phyloP scores from a whole-genome alignment of 2,329 filamentous ascomycete genomes.

The Aspergillus sp. region DNA sequence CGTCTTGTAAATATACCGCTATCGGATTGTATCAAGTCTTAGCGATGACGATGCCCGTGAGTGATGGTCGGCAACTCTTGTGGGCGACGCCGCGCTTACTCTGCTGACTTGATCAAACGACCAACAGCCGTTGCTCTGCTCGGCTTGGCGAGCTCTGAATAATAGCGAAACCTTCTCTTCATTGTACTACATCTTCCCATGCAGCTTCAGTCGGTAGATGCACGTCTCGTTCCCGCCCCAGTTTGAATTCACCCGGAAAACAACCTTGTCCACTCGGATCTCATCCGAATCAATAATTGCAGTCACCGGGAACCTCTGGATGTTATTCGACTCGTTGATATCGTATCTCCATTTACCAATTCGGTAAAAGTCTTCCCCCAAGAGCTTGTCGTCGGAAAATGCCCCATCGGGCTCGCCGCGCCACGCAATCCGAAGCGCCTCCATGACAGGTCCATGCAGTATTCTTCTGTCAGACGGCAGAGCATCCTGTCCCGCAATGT shows the following conservation, averaged over 20 bases:
- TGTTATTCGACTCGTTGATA: slow-evolving; percentile 30
- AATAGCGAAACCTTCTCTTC: not conserved
- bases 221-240: slow-evolving; percentile 47
- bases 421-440: slow-evolving; percentile 30
- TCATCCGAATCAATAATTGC: slow-evolving; percentile 37
- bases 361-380: slow-evolving; percentile 41
- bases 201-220: slow-evolving; percentile 46
- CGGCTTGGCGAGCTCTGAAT: not conserved
- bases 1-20: not conserved
- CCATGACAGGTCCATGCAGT: slow-evolving; percentile 33
- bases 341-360: slow-evolving; percentile 43
- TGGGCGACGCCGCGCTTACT: not conserved
- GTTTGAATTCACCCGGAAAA: slow-evolving; percentile 44
- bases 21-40: not conserved
- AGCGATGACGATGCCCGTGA: not conserved
- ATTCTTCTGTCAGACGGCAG: slow-evolving; percentile 14
- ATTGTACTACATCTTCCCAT: slow-evolving; percentile 35
- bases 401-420: slow-evolving; percentile 28
- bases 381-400: slow-evolving; percentile 36
- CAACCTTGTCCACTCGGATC: slow-evolving; percentile 39
- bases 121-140: not conserved
- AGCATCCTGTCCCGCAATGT: slow-evolving; percentile 6
- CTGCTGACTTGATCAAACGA: not conserved
- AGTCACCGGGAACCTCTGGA: slow-evolving; percentile 42
- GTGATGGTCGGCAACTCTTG: not conserved